Base-by-base conservation (phyloP, 306 rosid genomes). In the Rosa lucieae region DNA sequence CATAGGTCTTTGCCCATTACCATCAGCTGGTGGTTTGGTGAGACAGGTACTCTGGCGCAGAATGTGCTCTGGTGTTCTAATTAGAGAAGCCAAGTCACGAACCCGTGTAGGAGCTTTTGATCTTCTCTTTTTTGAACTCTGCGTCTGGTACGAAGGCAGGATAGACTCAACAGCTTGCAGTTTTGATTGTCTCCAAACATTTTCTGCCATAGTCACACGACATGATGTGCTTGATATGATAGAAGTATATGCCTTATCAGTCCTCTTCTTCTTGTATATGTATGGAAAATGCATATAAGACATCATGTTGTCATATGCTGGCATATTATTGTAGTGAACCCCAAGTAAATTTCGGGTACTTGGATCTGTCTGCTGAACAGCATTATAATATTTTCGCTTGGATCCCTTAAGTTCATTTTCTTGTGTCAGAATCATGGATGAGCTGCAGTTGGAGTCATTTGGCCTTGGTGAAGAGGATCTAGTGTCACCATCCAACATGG, bases 91-190 rank as follows among this genome's bases (percentile, higher is more conserved):
- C 61, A 20, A 76, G 73, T 77, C 77, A 66, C 84, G 83, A 68
- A 74, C 79, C 77, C 79, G 87, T 39, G 78, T 68, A 58, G 85
- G 78, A 83, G 71, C 78, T 82, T 81, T 87, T 40, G 98, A 83
- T 87, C 91, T 91, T 81, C 84, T 91, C 84, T 82, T 76, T 21
- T 72, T 80, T 55, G 74, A 68, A 65, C 72, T 77, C 59, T 74
- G 78, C 23, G 77, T 48, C n/a, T 44, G 83, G 29, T 56, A 49
- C 43, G 80, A 48, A 35, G 81, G 75, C 74, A 48, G 39, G 17
- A 63, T 70, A 70, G 10, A 23, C 39, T 82, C 82, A 49, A 71
- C 65, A 20, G 49, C 75, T 69, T 83, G 84, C 29, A n/a, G 78
- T 51, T 70, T 20, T 29, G 78, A 72, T 79, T n/a, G 23, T 65